Percentiles rank a stretch among this genome's conserved stretches.
phyloP scores from a whole-genome alignment of 1,284 basidiomycete genomes.

The Psilocybe mexicana region DNA sequence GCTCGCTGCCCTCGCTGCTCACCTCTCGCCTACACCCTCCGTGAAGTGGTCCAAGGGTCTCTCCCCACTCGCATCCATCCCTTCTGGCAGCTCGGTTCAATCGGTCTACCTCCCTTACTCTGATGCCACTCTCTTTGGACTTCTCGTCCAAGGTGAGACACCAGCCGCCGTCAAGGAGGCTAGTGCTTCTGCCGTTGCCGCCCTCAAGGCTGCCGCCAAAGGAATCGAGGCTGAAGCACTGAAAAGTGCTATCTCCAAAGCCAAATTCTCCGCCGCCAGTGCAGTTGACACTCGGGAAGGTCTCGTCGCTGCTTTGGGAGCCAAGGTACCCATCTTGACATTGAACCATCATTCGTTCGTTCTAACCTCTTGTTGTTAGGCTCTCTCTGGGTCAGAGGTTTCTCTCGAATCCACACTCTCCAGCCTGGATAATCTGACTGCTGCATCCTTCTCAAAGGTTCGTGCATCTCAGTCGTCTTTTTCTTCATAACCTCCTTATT shows the following conservation, averaged over 20 bases:
- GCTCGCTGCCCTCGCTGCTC: constrained; percentile 74
- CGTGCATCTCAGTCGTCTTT: constrained; percentile 20
- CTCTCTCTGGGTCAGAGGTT: constrained; percentile 56
- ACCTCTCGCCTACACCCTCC: constrained; percentile 71
- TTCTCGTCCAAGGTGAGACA: constrained; percentile 69
- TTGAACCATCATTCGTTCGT: no score
- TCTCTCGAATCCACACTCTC: constrained; percentile 56
- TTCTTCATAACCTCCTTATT: constrained; percentile 6
- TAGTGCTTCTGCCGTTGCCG: constrained; percentile 64
- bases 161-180: constrained; percentile 63
- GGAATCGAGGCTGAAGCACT: constrained; percentile 70
- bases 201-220: constrained; percentile 58
- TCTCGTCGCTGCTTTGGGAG: constrained; percentile 59
- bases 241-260: constrained; percentile 81
- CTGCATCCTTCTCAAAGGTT: constrained; percentile 65
- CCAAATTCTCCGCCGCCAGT: constrained; percentile 80
- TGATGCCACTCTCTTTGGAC: constrained; percentile 84
- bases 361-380: constrained; percentile 35
- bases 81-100: constrained; percentile 60
- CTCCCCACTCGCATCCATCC: constrained; percentile 67
- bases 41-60: constrained; percentile 85
- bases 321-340: constrained; percentile 48
- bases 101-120: constrained; percentile 84
- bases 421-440: constrained; percentile 62
- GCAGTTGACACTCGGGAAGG: constrained; percentile 72